These are phyloP conservation scores for Fusarium chuoi DNA, from an alignment of 2,329 filamentous ascomycete genomes.

Conservation along the genomic window DNA sequence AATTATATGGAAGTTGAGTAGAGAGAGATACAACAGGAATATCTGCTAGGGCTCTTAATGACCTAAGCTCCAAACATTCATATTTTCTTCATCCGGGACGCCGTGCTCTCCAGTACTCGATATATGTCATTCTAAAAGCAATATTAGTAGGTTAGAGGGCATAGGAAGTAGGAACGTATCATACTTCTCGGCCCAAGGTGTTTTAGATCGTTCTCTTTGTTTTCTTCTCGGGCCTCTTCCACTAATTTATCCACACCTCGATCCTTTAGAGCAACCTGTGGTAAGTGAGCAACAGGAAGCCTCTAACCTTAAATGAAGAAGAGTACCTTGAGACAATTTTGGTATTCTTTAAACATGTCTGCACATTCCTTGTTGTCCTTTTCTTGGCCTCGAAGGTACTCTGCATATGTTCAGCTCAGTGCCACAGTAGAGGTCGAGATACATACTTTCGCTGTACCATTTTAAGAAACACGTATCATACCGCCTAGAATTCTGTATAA, in stretches of 20 bases:
- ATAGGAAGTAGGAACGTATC: background rate
- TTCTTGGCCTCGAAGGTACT: constrained; percentile 88
- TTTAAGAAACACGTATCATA: constrained; percentile 98
- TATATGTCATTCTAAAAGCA: constrained; percentile 12
- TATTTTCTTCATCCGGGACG: constrained; percentile 12
- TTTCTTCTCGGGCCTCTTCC: constrained; percentile 88
- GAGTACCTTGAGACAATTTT: constrained; percentile 80
- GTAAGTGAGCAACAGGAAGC: background rate
- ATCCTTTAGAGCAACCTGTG: constrained; percentile 77
- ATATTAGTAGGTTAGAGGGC: constrained; percentile 1
- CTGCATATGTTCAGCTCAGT: constrained; percentile 56
- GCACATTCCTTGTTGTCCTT: constrained; percentile 87
- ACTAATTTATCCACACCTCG: constrained; percentile 93
- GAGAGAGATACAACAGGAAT: background rate
- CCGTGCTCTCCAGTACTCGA: constrained; percentile 1
- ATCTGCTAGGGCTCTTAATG: background rate
- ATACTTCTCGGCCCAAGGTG: constrained; percentile 57
- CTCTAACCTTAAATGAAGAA: background rate
- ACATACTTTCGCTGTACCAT: constrained; percentile 98
- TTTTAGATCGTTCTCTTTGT: constrained; percentile 82
- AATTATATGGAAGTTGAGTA: background rate
- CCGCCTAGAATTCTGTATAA: constrained; percentile 63
- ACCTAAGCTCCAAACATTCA: background rate
- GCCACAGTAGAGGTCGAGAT: constrained; percentile 6
- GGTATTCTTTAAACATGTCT: constrained; percentile 87